phyloP scores from a whole-genome alignment of 106 monocot genomes.

The Acorus calamus region DNA sequence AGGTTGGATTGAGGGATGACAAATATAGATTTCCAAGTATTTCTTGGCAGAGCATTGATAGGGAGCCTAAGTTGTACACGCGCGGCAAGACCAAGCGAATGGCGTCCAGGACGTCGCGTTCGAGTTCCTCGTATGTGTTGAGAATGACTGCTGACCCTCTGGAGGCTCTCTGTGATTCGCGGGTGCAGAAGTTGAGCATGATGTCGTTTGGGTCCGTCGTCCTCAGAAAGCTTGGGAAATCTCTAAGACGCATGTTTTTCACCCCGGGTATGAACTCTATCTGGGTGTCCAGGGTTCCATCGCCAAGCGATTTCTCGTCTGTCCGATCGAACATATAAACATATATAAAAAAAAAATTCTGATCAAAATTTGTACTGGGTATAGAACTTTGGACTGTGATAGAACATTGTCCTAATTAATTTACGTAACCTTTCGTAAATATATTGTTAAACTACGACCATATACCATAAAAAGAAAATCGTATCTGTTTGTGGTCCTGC shows the following conservation, averaged over 20 bases:
- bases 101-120: constrained; percentile 1
- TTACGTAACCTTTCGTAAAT: too few species aligned
- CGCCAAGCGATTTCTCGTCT: neutral
- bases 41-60: neutral
- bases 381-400: too few species aligned
- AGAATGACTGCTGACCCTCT: constrained; percentile 1
- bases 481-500: too few species aligned
- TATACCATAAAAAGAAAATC: too few species aligned
- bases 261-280: constrained; percentile 5
- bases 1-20: constrained; percentile 5
- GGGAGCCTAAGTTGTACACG: neutral
- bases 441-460: too few species aligned
- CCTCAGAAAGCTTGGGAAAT: constrained; percentile 7
- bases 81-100: constrained; percentile 1
- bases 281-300: constrained; percentile 3
- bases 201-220: constrained; percentile 1
- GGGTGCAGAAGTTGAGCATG: constrained; percentile 1
- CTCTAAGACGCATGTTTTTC: constrained; percentile 7
- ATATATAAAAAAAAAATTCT: too few species aligned
- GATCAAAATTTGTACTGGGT: too few species aligned
- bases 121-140: constrained; percentile 10
- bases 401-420: too few species aligned
- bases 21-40: neutral
- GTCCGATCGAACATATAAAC: too few species aligned
- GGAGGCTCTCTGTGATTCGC: neutral